phyloP scores from a whole-genome alignment of 805 yeast genomes.

The Candida loeiensis region DNA sequence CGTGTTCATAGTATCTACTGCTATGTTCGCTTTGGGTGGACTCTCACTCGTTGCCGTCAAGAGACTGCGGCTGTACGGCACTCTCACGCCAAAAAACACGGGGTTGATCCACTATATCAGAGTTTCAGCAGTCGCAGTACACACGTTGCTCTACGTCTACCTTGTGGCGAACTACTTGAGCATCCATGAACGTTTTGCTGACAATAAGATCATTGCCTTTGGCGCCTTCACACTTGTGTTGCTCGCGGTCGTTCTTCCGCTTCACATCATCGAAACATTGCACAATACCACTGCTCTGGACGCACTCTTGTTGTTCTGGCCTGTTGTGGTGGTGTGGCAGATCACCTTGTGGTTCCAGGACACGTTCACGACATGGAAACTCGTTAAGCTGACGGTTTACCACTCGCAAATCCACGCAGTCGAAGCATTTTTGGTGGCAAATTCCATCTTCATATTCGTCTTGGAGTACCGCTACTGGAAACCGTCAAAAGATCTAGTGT shows the following conservation, averaged over 20 bases:
- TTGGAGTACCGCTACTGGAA: slow-evolving; percentile 38
- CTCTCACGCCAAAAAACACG: slow-evolving; percentile 18
- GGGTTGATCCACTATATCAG: slow-evolving; percentile 26
- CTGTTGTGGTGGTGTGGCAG: slow-evolving; percentile 18
- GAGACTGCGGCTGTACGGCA: slow-evolving; percentile 8
- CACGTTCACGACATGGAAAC: slow-evolving; percentile 21
- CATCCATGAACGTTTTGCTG: slow-evolving; percentile 23
- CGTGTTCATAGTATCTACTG: background rate
- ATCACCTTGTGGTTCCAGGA: slow-evolving; percentile 25
- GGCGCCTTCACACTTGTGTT: slow-evolving; percentile 9
- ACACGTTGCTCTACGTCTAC: slow-evolving; percentile 14
- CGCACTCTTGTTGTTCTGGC: slow-evolving; percentile 29
- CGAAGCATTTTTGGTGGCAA: slow-evolving; percentile 26
- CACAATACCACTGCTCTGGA: slow-evolving; percentile 20
- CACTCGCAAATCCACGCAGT: slow-evolving; percentile 11
- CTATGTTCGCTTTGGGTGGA: background rate
- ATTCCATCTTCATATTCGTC: slow-evolving; percentile 29
- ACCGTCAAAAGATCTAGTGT: slow-evolving; percentile 38
- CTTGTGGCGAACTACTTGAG: slow-evolving; percentile 14
- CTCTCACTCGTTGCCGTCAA: slow-evolving; percentile 1
- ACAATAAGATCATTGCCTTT: slow-evolving; percentile 17
- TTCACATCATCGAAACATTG: slow-evolving; percentile 26
- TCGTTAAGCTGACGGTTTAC: slow-evolving; percentile 12
- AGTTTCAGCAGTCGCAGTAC: slow-evolving; percentile 16
- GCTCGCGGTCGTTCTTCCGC: slow-evolving; percentile 18